Evolutionary conservation across 2,329 filamentous ascomycete species (phyloP), one percentile per base, ranked within the genome.

Genomic region (Neonectria sp.): DNA sequence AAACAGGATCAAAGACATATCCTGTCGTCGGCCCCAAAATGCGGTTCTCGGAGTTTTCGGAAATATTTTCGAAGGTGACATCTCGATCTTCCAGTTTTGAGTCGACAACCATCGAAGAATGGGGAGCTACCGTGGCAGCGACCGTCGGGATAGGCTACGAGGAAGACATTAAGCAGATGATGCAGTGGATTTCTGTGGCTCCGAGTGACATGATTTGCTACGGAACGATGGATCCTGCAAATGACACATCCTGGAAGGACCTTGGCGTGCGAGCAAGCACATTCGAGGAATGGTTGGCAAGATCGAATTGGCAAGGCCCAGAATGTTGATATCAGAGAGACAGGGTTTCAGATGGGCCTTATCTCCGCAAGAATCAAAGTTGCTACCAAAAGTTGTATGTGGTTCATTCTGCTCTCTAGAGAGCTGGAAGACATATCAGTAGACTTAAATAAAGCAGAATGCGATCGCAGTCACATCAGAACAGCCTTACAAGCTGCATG

Each of bases 141-240:
- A 61, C 65, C 8, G 60, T 69, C 12, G 69, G 70, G 0, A 46
- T 63, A 24, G 71, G 59, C 1, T 70, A 65, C 1, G 56, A 65
- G n/a, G 58, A 67, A 24, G 70, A 73, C n/a, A 61, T 64, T 12
- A 52, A 57, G 37, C 65, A 70, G 35, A 71, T 73, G 69, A 67
- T 73, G 71, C 61, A 73, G 17, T 72, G 71, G 71, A 61, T 62
- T 21, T 60, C 57, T 0, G 37, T 58, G 17, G 56, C 70, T 1
- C 68, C 70, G 3, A 21, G 4, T 4, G 65, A 71, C 1, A 71
- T 60, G n/a, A 63, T 65, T 43, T 60, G 56, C 31, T 60, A 69
- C 24, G 60, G 48, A 11, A 52, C 46, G 1, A 25, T 52, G 15
- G 4, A 58, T 43, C 27, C 13, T 1, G 24, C 35, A 12, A 49